Evolutionary conservation across 2,329 filamentous ascomycete species (phyloP), one percentile per base, ranked within the genome.

Genomic region (Colletotrichum sp.): DNA sequence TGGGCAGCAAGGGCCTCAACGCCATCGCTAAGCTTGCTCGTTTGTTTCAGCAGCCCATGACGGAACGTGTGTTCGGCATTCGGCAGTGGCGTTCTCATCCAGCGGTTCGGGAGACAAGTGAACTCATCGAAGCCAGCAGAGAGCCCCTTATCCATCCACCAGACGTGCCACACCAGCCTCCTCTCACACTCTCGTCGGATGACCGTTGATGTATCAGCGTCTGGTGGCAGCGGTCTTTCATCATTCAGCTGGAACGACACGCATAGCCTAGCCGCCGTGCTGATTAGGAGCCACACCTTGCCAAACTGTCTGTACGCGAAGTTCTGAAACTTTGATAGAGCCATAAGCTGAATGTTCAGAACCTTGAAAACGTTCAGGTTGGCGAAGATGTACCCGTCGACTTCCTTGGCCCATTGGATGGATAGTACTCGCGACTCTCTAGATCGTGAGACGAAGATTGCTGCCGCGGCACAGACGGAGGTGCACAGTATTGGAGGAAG

Each of bases 171-270:
- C 1, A 74, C 72, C 7, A 74, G 49, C 16, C 72, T 59, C 27
- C 72, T n/a, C 4, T 74, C 67, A 22, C 72, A 74, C 49, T 74
- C 72, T 6, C 67, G 59, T 6, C 49, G 32, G 34, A 74, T 74
- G 2, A 61, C 32, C 0, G 59, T 59, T 9, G 67, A 25, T 1
- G 67, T 65, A 7, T 66, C 61, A 11, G 69, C 52, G n/a, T 65
- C 67, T 12, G 67, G 27, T 1, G 67, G n/a, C 27, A 70, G 15
- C 5, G 67, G 66, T 2, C 49, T 29, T 11, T 75, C 72, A 13
- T 71, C 67, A 11, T 75, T 75, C 25, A 75, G 67, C 49, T 75
- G 72, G n/a, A 71, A 75, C 5, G 67, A 65, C 27, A 75, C 61
- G 1, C 59, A 63, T 25, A 71, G 4, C 59, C 72, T 32, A 2